Evolutionary conservation across 2,329 filamentous ascomycete genomes (phyloP).

Genomic region (Celoporthe dispersa): DNA sequence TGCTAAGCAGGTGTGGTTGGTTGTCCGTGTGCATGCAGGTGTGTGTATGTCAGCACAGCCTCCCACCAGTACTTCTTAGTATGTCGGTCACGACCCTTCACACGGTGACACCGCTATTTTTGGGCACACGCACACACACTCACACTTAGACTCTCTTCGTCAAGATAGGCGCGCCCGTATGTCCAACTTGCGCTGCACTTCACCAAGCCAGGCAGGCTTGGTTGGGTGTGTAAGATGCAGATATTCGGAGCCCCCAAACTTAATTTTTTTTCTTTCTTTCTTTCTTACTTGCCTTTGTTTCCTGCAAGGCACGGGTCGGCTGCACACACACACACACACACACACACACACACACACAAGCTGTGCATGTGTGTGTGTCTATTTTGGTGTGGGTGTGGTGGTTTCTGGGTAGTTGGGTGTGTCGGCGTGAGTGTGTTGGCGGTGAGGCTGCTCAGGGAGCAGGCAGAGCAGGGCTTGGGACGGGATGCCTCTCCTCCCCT

Average conservation of each 20-base stretch:
- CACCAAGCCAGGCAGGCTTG: not conserved
- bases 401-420: not conserved
- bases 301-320: not conserved
- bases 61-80: no score
- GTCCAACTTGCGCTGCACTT: not conserved
- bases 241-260: not conserved
- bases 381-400: not conserved
- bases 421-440: not conserved
- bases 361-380: not conserved
- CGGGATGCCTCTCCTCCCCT: not conserved
- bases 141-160: not conserved
- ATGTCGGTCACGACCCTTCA: no score
- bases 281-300: not conserved
- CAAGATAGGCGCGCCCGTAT: not conserved
- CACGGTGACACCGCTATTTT: not conserved
- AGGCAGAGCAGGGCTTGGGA: not conserved
- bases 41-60: slow-evolving; percentile 24
- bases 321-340: not conserved
- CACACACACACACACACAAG: no score
- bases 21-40: not conserved
- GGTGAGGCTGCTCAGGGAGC: not conserved
- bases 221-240: not conserved
- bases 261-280: not conserved
- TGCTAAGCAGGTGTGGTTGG: not conserved
- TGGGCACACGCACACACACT: not conserved